Base-by-base conservation (phyloP, 192 early-diverging fungal species). In the Gorgonomyces haynaldii region DNA sequence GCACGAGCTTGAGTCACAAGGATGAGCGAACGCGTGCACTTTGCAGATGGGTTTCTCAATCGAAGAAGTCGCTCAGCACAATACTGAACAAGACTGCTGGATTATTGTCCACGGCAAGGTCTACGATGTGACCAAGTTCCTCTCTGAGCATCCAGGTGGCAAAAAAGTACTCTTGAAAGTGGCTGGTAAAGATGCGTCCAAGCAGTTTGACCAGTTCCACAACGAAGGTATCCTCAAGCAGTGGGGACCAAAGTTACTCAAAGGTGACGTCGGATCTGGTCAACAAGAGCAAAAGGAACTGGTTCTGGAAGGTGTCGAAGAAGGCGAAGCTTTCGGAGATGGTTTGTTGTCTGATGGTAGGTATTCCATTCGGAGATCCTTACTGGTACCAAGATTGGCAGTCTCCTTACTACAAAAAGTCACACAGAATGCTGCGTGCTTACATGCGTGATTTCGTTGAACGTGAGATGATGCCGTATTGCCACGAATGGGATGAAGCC, bases 141-240 rank as follows among this genome's bases (percentile, higher is more conserved):
- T 70, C 15, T 43, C 43, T 38, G 69, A 60, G 9, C 70, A 49
- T 26, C 21, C 40, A 29, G 55, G 55, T 37, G 64, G 63, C 37
- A 68, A 84, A 55, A 85, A 85, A 60, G 72, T 87, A 32, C 66
- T 88, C 20, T 57, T 87, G 16, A 81, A 83, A 57, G 79, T 78
- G 19, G 81, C 83, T 17, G 87, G 86, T 36, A 68, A 64, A 12
- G 87, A 90, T 62, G 87, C 87, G 21, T 65, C 81, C 20, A 84
- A 85, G 64, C 83, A 88, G 64, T 90, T 88, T 53, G 81, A 86
- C 59, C 70, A 83, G 53, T 90, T 90, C 70, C 87, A 90, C 62
- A 81, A 79, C 51, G 52, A 67, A 23, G 54, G 60, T 36, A 57
- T 85, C 29, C 61, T 88, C 16, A 72, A 72, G 19, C 78, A 85